phyloP scores from a whole-genome alignment of 176 grass and related monocot species.

The Rhynchospora breviuscula region DNA sequence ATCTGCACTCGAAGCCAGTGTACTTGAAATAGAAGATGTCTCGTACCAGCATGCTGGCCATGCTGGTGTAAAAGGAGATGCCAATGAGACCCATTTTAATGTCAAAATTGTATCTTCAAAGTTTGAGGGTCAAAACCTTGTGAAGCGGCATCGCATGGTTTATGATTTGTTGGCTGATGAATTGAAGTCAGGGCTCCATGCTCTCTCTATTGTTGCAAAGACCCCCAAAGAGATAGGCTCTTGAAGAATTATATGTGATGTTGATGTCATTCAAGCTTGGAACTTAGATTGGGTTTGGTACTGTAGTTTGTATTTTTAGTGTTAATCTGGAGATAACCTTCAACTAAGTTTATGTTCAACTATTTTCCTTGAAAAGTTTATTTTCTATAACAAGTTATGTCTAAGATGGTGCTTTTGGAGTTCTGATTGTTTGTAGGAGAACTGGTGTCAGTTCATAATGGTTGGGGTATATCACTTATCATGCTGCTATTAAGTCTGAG shows the following conservation, averaged over 20 bases:
- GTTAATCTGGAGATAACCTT: background rate
- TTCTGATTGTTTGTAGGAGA: background rate
- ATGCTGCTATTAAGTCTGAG: background rate
- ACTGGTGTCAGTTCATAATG: background rate
- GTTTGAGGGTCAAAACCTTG: constrained; percentile 79
- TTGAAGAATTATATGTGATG: constrained; percentile 17
- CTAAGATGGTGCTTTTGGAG: background rate
- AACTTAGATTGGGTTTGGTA: background rate
- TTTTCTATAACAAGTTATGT: background rate
- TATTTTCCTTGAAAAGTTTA: background rate
- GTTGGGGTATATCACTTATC: background rate
- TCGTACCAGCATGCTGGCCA: constrained; percentile 85
- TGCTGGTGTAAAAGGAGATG: constrained; percentile 63
- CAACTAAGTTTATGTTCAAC: background rate
- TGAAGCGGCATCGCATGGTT: constrained; percentile 86
- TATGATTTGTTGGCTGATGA: constrained; percentile 85
- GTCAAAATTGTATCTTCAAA: constrained; percentile 74
- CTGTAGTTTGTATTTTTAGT: background rate
- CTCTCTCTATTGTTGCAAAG: constrained; percentile 92
- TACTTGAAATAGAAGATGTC: constrained; percentile 87
- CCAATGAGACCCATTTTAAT: constrained; percentile 90
- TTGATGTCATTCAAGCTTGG: background rate
- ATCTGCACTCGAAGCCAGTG: constrained; percentile 73
- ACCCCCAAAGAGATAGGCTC: constrained; percentile 55
- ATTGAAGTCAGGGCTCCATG: constrained; percentile 87